A percentile compares a stretch with the other conserved stretches of the same genome.
phyloP scores from a whole-genome alignment of 1,284 basidiomycete species.

The Anthracocystis walkeri region DNA sequence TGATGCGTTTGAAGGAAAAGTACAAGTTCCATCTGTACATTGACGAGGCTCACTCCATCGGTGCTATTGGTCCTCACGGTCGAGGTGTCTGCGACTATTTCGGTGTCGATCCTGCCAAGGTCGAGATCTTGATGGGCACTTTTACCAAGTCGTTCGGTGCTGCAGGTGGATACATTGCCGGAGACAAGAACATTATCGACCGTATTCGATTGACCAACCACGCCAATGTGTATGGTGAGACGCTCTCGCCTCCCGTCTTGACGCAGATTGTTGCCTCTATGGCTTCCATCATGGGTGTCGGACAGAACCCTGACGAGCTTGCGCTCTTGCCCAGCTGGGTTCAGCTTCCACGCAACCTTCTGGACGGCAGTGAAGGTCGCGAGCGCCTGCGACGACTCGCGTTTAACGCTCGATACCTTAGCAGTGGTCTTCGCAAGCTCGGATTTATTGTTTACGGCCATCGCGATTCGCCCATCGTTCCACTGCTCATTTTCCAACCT shows the following conservation, averaged over 20 bases:
- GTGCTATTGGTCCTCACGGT: conserved; percentile 91
- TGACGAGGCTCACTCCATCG: conserved; percentile 97
- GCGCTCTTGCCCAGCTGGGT: conserved; percentile 66
- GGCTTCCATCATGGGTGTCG: conserved; percentile 91
- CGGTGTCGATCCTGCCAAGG: conserved; percentile 80
- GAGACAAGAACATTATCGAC: conserved; percentile 82
- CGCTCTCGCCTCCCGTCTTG: conserved; percentile 89
- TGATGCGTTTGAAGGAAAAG: conserved; percentile 89
- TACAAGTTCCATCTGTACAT: conserved; percentile 99
- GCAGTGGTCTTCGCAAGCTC: conserved; percentile 85
- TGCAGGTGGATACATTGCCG: conserved; percentile 94
- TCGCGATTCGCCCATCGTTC: conserved; percentile 91
- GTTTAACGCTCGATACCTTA: conserved; percentile 94
- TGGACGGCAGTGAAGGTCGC: conserved; percentile 76
- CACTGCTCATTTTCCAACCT: conserved; percentile 90
- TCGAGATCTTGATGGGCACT: conserved; percentile 98
- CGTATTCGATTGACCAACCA: conserved; percentile 85
- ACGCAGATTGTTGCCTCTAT: conserved; percentile 92
- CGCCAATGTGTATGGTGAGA: conserved; percentile 87
- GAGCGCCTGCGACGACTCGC: conserved; percentile 86
- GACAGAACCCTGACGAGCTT: conserved; percentile 53
- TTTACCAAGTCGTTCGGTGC: conserved; percentile 99
- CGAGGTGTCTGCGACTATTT: conserved; percentile 97
- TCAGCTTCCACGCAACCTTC: conserved; percentile 56
- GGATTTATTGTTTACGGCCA: conserved; percentile 98